Evolutionary conservation across 75 land plant species (phyloP).

Genomic region (Larix kaempferi): DNA sequence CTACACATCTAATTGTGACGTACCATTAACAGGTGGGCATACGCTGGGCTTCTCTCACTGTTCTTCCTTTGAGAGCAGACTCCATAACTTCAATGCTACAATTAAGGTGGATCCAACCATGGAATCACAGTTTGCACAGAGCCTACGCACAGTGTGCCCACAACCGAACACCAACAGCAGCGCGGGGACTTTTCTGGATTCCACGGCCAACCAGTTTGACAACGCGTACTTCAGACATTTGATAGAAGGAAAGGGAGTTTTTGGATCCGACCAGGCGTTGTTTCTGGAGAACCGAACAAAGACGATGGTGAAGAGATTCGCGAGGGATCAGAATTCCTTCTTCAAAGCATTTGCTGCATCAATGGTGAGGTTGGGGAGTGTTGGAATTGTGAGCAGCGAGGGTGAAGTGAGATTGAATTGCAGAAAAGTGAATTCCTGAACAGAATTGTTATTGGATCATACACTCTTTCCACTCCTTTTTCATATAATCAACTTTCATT

Average conservation of each 20-base stretch:
- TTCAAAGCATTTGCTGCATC: conserved; percentile 39
- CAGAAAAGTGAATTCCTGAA: too few relatives aligned
- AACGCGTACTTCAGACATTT: conserved; percentile 47
- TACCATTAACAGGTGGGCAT: conserved; percentile 15
- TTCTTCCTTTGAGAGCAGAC: conserved; percentile 7
- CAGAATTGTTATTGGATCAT: too few relatives aligned
- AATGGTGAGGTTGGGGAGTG: conserved; percentile 57
- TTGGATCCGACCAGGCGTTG: conserved; percentile 58
- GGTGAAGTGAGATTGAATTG: too few relatives aligned
- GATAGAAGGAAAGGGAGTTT: conserved; percentile 32
- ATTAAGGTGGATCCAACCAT: conserved; percentile 1
- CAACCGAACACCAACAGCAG: not conserved
- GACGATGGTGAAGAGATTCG: not conserved
- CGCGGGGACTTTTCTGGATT: conserved; percentile 40
- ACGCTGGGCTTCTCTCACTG: conserved; percentile 24
- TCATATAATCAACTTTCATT: too few relatives aligned
- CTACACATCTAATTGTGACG: too few relatives aligned
- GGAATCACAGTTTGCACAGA: conserved; percentile 9
- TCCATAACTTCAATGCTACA: conserved; percentile 12
- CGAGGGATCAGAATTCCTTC: conserved; percentile 37
- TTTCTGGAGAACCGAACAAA: too few relatives aligned
- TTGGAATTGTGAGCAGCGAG: conserved; percentile 1
- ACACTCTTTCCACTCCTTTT: too few relatives aligned
- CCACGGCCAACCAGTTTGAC: conserved; percentile 45
- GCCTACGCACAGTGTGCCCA: conserved; percentile 4